Evolutionary conservation across 1,284 basidiomycete genomes (phyloP), one percentile per base, ranked within the genome.

Genomic region (Trametes polyzona): DNA sequence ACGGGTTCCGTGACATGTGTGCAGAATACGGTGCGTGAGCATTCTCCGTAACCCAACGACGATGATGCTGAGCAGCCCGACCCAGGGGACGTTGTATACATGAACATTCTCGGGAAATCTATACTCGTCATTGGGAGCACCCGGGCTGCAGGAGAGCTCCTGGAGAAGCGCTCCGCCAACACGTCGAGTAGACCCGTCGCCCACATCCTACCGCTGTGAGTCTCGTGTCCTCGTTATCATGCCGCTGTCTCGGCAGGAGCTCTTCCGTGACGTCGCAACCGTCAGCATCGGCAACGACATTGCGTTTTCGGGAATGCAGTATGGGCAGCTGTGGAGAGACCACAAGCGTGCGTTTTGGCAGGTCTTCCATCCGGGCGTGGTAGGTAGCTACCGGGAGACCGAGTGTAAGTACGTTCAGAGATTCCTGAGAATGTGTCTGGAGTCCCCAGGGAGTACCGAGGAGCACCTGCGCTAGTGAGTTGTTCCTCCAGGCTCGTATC

Each of bases 101-200:
- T 64, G 33, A 36, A 48, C 12, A 16, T 55, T 1, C 39, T 53
- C 3, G 52, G 52, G 1, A 24, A 43, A 16, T 47, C 30, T 17
- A 26, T 58, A 0, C n/a, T 66, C 32, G 33, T 65, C 19, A 26
- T 65, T 19, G 58, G 56, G 5, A 61, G 52, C 12, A 26, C 55
- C 10, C 30, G 37, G 6, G 36, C 32, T 19, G 60, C 52, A 14
- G n/a, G 4, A 4, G 57, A 61, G 9, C 46, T 63, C 14, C 55
- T 64, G 1, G 54, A 62, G 23, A 58, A 57, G 24, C 58, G 59
- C 3, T 58, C 53, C 5, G 39, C 52, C 4, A 51, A 55, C 24
- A 52, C 60, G 30, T 54, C 55, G 17, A 59, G 57, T 26, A 39
- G 44, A 23, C 36, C 29, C 3, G 54, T 41, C 52, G 1, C 4